Conservation (phyloP, 179 eudicot species). For the Actinidia arguta region DNA sequence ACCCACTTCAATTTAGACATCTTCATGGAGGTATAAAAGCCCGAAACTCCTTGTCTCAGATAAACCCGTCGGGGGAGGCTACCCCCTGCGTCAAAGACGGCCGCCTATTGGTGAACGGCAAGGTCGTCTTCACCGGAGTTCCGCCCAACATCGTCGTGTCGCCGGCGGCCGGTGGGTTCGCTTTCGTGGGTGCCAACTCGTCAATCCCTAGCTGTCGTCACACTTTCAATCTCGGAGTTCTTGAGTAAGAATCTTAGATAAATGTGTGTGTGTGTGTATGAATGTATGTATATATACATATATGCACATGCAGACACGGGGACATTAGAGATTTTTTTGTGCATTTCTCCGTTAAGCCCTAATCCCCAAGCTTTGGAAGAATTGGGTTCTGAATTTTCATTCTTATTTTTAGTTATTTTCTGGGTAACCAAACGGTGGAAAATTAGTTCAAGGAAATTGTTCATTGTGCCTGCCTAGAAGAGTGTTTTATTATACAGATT, state of each 20-base stretch:
- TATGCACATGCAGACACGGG: too few species aligned
- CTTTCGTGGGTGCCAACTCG: conserved; percentile 63
- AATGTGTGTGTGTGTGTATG: too few species aligned
- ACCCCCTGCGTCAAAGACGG: conserved; percentile 39
- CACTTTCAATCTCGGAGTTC: conserved; percentile 51
- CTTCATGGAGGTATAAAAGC: neutral
- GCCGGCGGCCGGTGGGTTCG: conserved; percentile 39
- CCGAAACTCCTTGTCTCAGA: neutral
- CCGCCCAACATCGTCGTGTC: conserved; percentile 54
- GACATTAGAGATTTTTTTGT: neutral
- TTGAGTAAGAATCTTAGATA: conserved; percentile 45
- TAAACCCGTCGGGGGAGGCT: neutral
- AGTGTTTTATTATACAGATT: too few species aligned
- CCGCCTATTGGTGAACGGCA: conserved; percentile 57
- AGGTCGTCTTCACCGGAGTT: conserved; percentile 45
- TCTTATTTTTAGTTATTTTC: too few species aligned
- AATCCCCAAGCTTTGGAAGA: neutral
- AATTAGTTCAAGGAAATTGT: too few species aligned
- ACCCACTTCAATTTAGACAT: neutral
- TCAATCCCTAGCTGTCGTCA: conserved; percentile 43
- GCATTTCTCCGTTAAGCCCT: neutral
- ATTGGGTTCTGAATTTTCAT: too few species aligned
- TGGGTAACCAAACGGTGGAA: too few species aligned
- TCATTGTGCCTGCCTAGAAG: too few species aligned
- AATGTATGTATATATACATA: too few species aligned